phyloP scores from a whole-genome alignment of 2,329 filamentous ascomycete genomes.

The Exophiala xenobiotica region DNA sequence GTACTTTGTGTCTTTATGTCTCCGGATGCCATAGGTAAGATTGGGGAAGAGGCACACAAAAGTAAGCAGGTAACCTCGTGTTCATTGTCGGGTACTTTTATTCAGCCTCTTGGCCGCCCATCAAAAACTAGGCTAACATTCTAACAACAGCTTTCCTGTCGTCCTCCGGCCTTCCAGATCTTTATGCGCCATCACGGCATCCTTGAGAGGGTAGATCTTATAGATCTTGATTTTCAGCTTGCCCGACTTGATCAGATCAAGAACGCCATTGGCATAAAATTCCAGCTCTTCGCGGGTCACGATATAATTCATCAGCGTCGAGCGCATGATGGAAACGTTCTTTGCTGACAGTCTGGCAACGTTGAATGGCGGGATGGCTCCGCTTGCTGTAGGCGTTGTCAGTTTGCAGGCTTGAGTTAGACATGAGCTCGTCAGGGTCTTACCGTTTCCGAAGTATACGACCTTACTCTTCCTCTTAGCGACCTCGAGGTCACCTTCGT shows the following conservation, averaged over 20 bases:
- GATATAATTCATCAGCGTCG: constrained; percentile 70
- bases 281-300: constrained; percentile 68
- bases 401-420: not conserved
- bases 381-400: constrained; percentile 38
- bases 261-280: constrained; percentile 68
- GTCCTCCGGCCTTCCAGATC: constrained; percentile 82
- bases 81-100: not conserved
- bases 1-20: too few relatives aligned
- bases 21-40: too few relatives aligned
- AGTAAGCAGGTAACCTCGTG: too few relatives aligned
- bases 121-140: constrained; percentile 49
- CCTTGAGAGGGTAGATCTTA: constrained; percentile 71
- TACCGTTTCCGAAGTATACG: constrained; percentile 71
- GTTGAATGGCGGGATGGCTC: constrained; percentile 69
- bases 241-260: constrained; percentile 66
- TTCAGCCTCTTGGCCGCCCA: too few relatives aligned
- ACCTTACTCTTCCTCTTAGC: constrained; percentile 75
- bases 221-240: constrained; percentile 73
- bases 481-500: constrained; percentile 72
- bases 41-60: too few relatives aligned
- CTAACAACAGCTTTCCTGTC: constrained; percentile 77
- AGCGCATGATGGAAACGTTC: constrained; percentile 74
- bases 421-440: not conserved
- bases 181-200: constrained; percentile 69
- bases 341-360: constrained; percentile 65